Evolutionary conservation across 2,329 filamentous ascomycete genomes (phyloP).

Genomic region (Xylaria sp.): DNA sequence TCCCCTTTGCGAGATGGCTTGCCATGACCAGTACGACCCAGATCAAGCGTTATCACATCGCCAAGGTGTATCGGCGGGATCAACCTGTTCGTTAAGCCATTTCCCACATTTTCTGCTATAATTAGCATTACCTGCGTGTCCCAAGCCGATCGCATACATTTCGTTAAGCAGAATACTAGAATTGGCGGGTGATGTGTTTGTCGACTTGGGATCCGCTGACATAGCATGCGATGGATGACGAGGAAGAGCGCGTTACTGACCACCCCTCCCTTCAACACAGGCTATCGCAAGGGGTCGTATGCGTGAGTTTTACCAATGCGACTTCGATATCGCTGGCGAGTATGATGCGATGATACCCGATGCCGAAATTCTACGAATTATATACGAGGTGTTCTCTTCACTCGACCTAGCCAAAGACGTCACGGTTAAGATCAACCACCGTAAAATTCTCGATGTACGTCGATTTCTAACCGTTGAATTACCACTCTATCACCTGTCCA

Average conservation of each 20-base stretch:
- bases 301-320: slow-evolving; percentile 84
- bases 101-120: neutral
- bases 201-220: neutral
- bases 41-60: slow-evolving; percentile 83
- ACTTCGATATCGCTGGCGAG: slow-evolving; percentile 79
- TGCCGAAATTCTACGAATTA: slow-evolving; percentile 77
- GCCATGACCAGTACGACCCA: slow-evolving; percentile 77
- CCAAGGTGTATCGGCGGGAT: slow-evolving; percentile 82
- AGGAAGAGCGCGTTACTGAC: slow-evolving; percentile 20
- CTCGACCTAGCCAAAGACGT: slow-evolving; percentile 73
- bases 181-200: neutral
- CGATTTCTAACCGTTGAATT: neutral
- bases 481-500: neutral
- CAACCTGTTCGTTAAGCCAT: slow-evolving; percentile 65
- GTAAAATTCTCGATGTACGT: slow-evolving; percentile 74
- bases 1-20: slow-evolving; percentile 81
- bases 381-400: slow-evolving; percentile 77
- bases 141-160: neutral
- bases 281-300: slow-evolving; percentile 79
- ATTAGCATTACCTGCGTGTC: neutral
- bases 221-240: neutral
- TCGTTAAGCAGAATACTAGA: neutral
- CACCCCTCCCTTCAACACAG: slow-evolving; percentile 1
- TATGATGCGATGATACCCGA: slow-evolving; percentile 82
- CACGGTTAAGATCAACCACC: slow-evolving; percentile 84